phyloP scores from a whole-genome alignment of 2,329 filamentous ascomycete species.

The Alternaria incomplexa region DNA sequence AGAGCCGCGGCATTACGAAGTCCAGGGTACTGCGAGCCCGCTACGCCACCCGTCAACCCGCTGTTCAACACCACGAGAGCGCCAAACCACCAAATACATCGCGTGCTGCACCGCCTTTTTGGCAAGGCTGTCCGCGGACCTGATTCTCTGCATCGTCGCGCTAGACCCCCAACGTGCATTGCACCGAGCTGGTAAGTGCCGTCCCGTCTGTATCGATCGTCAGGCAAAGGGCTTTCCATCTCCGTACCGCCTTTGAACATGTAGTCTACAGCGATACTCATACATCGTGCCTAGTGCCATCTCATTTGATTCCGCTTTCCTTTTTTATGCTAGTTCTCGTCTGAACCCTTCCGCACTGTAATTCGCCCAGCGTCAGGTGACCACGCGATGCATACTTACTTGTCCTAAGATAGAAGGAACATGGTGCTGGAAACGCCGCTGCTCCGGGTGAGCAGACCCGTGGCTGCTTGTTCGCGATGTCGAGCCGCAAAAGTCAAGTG shows the following conservation, averaged over 20 bases:
- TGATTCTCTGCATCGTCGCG: constrained; percentile 16
- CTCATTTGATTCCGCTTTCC: neutral
- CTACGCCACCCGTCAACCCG: constrained; percentile 10
- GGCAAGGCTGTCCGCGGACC: constrained; percentile 1
- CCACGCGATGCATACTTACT: constrained; percentile 4
- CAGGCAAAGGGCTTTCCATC: neutral
- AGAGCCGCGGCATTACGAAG: neutral
- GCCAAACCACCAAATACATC: constrained; percentile 12
- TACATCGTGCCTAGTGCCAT: neutral
- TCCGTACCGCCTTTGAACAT: constrained; percentile 8
- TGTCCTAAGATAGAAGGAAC: constrained; percentile 22
- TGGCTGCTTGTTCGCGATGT: constrained; percentile 81
- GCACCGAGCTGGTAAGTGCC: constrained; percentile 26
- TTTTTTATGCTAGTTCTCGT: neutral
- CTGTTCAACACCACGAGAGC: constrained; percentile 24
- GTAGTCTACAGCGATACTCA: neutral
- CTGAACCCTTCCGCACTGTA: neutral
- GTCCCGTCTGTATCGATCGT: constrained; percentile 12
- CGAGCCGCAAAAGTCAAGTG: constrained; percentile 97
- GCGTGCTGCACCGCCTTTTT: constrained; percentile 1
- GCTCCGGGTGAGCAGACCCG: constrained; percentile 76
- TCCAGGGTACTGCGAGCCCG: neutral
- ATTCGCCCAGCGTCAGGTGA: neutral
- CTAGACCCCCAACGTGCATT: constrained; percentile 22
- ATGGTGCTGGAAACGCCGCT: constrained; percentile 64